phyloP scores from a whole-genome alignment of 2,329 filamentous ascomycete genomes.

The Calcarisporium arbuscula region DNA sequence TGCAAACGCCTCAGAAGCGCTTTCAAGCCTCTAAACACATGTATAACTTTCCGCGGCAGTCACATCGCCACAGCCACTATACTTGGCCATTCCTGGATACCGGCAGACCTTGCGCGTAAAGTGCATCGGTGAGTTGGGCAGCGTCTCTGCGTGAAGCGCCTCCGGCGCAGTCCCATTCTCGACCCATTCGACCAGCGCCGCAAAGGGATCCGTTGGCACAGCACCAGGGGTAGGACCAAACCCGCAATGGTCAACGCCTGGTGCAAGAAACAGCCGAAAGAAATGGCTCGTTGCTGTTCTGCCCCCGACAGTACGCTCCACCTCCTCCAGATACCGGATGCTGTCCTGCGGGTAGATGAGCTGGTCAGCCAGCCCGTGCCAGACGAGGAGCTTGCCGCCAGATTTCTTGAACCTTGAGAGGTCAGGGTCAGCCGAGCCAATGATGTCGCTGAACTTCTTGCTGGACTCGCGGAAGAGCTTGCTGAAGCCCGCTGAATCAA shows the following conservation, averaged over 20 bases:
- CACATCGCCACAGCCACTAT: neutral
- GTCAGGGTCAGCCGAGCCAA: constrained; percentile 21
- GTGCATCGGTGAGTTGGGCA: neutral
- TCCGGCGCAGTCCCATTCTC: constrained; percentile 19
- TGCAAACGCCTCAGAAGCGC: too few relatives aligned
- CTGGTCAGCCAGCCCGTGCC: constrained; percentile 34
- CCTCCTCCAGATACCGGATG: constrained; percentile 25
- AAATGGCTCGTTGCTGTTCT: constrained; percentile 41
- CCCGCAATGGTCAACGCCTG: constrained; percentile 44
- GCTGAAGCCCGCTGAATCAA: too few relatives aligned
- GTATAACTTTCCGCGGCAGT: too few relatives aligned
- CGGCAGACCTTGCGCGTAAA: constrained; percentile 2
- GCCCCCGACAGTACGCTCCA: constrained; percentile 15
- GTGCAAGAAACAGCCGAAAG: constrained; percentile 44
- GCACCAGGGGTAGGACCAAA: constrained; percentile 3
- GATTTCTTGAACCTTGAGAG: constrained; percentile 20
- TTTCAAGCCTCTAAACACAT: too few relatives aligned
- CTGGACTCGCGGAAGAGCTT: constrained; percentile 13
- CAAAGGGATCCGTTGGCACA: constrained; percentile 2
- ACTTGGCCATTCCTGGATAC: neutral
- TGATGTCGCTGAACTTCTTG: constrained; percentile 13
- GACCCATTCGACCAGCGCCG: constrained; percentile 31
- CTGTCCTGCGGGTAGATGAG: constrained; percentile 25
- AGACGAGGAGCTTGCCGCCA: constrained; percentile 36
- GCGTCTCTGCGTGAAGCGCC: neutral